Conservation (phyloP, 805 yeast genomes). For the Metschnikowia cubensis region DNA sequence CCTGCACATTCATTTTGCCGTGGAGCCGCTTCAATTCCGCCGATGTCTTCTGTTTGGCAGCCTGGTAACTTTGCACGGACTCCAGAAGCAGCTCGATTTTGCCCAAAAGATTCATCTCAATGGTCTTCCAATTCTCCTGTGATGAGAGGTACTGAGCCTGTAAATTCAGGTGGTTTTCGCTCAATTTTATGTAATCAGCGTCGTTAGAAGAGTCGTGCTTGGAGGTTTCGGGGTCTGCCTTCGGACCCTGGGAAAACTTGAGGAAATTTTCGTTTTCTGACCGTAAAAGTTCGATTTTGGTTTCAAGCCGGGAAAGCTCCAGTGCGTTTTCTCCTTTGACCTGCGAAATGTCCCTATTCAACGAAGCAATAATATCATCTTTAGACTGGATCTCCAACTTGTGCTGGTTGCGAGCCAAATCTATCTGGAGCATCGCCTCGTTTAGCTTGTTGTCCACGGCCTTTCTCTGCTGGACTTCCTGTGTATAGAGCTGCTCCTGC, state of each 20-base stretch:
- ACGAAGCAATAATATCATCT: constrained; percentile 28
- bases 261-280: constrained; percentile 49
- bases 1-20: constrained; percentile 12
- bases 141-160: constrained; percentile 73
- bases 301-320: constrained; percentile 61
- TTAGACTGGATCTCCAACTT: constrained; percentile 34
- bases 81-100: constrained; percentile 38
- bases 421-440: constrained; percentile 32
- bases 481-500: constrained; percentile 21
- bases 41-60: constrained; percentile 23
- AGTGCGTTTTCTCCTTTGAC: constrained; percentile 32
- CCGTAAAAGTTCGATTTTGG: constrained; percentile 64
- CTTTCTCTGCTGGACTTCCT: constrained; percentile 22
- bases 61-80: constrained; percentile 27
- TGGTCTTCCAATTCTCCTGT: constrained; percentile 76
- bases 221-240: not conserved
- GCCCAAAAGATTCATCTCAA: constrained; percentile 62
- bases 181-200: constrained; percentile 40
- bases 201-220: constrained; percentile 23
- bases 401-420: constrained; percentile 20
- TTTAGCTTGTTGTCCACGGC: constrained; percentile 21
- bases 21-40: constrained; percentile 33
- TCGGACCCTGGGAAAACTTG: constrained; percentile 5
- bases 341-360: constrained; percentile 27
- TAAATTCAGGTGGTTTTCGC: constrained; percentile 49